These are phyloP conservation scores for Chalara sp. DNA, from an alignment of 2,329 filamentous ascomycete genomes.

Conservation along the genomic window DNA sequence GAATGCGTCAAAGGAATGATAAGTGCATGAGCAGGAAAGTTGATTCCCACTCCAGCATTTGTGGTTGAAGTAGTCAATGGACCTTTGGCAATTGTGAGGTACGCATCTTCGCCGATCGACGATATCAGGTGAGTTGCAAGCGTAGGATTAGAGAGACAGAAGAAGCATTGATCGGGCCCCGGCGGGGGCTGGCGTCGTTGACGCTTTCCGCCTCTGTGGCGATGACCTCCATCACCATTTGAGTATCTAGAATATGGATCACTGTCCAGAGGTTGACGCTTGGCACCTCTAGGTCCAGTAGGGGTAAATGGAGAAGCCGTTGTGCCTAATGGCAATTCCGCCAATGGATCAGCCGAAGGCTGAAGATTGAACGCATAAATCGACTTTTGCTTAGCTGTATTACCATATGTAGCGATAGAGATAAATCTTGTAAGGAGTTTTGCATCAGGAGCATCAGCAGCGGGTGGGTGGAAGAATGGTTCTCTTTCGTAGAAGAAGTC, in stretches of 20 bases:
- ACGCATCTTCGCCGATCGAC: conserved; percentile 80
- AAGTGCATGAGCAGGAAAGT: conserved; percentile 79
- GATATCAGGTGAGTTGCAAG: conserved; percentile 82
- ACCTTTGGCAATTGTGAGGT: conserved; percentile 88
- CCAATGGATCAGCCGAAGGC: conserved; percentile 49
- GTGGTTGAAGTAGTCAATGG: conserved; percentile 68
- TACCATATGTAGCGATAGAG: conserved; percentile 74
- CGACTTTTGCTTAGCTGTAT: conserved; percentile 69
- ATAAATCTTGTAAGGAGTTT: conserved; percentile 78
- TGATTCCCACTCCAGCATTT: conserved; percentile 56
- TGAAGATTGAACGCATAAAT: conserved; percentile 75
- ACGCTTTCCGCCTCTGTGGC: conserved; percentile 38
- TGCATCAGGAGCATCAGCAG: conserved; percentile 43
- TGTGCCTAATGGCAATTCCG: conserved; percentile 59
- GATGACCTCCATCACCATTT: conserved; percentile 36
- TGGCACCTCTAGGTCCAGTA: conserved; percentile 48
- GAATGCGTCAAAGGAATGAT: conserved; percentile 84
- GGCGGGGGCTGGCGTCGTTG: conserved; percentile 49
- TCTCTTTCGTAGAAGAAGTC: conserved; percentile 74
- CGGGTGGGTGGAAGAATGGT: conserved; percentile 70
- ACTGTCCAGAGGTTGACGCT: conserved; percentile 38
- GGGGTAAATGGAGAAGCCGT: conserved; percentile 67
- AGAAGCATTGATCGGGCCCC: conserved; percentile 80
- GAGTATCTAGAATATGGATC: conserved; percentile 49
- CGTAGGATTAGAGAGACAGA: conserved; percentile 85